A percentile compares a stretch with the other conserved stretches of the same genome.
These are phyloP conservation scores for Thymus mandschuricus DNA, from an alignment of 257 asterid species.

Conservation along the genomic window DNA sequence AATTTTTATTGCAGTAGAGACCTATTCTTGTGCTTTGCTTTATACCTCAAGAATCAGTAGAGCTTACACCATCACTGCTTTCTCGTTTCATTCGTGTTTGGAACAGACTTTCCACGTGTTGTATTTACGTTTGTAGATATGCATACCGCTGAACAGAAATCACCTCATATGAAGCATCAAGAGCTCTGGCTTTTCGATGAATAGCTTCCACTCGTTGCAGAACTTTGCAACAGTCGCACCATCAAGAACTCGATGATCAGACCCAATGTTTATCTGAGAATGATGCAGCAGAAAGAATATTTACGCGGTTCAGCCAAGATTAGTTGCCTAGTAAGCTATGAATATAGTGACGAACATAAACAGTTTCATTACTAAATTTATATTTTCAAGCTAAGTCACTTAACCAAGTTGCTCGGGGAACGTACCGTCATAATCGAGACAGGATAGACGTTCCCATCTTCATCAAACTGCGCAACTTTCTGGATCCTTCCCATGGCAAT, in stretches of 20 bases:
- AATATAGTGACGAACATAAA: background rate
- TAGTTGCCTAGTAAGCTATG: background rate
- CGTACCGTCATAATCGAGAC: conserved; percentile 83
- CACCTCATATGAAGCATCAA: conserved; percentile 77
- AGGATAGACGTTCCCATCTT: conserved; percentile 65
- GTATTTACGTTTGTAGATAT: background rate
- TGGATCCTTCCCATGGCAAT: conserved; percentile 92
- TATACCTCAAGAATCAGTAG: background rate
- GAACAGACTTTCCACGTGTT: background rate
- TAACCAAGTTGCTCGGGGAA: background rate
- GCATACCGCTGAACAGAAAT: background rate
- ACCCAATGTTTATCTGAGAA: conserved; percentile 77
- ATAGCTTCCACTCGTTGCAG: conserved; percentile 91
- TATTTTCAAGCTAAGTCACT: background rate
- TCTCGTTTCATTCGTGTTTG: background rate
- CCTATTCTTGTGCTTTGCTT: conserved; percentile 1
- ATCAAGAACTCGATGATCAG: conserved; percentile 93
- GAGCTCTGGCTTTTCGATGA: conserved; percentile 85
- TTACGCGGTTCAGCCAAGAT: background rate
- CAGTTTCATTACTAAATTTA: too few relatives aligned
- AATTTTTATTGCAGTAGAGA: conserved; percentile 4
- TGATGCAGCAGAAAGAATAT: background rate
- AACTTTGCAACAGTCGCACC: conserved; percentile 93
- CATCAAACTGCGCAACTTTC: conserved; percentile 65
- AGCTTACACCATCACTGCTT: background rate